Evolutionary conservation across 345 rosid genomes (phyloP), one percentile per base, ranked within the genome.

Genomic region (Gossypium anomalum): DNA sequence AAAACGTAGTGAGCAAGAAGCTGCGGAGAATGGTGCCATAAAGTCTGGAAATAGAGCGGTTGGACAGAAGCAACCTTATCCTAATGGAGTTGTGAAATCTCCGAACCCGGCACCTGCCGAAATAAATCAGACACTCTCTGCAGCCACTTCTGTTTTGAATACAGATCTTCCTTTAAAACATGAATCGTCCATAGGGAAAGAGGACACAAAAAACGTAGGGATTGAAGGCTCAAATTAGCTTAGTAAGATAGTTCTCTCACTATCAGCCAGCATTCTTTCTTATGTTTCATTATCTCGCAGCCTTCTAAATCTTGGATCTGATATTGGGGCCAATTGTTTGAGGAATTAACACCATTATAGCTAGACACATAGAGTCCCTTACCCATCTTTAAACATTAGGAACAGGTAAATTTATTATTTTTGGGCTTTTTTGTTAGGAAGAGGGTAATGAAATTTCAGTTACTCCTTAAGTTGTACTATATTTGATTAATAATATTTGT

Each of bases 1-100:
- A 77, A 44, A 62, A n/a, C 67, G 73, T 25, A 73, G 52, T 53
- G 67, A n/a, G 63, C 77, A 58, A n/a, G 80, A 79, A 59, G 60
- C 61, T 6, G 71, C 56, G 16, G 69, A 52, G 43, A 67, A 76
- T 15, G 76, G 64, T 69, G 41, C 60, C 16, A 22, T 25, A 52
- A 60, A 57, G 55, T 75, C 79, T 17, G 85, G 75, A 73, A 71
- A 2, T 16, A 77, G 59, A 57, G 19, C 45, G 17, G 71, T 63
- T 79, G 67, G 60, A 59, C 69, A 49, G 44, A 62, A 61, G 49
- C 41, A 5, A 34, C 62, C 75, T 66, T 67, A 43, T 63, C 22
- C 49, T 73, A 78, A 72, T 49, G 77, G 74, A 78, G 16, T 25
- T 25, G 58, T 23, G 16, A 74, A 78, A 74, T 62, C 83, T 71